Evolutionary conservation across 2,329 filamentous ascomycete species (phyloP).

Genomic region (Emmonsiellopsis sp.): DNA sequence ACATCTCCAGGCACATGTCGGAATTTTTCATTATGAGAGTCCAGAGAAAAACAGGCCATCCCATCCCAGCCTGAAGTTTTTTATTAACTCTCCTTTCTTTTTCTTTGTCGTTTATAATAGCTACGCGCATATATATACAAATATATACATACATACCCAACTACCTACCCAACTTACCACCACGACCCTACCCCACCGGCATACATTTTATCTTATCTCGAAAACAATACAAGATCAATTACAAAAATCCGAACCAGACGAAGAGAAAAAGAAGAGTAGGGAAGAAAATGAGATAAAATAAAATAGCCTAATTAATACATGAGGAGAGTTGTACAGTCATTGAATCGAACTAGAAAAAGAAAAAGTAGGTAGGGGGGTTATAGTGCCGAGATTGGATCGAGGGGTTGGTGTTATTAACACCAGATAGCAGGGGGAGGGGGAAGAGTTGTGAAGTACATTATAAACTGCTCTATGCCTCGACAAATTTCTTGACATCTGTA

Average conservation of each 20-base stretch:
- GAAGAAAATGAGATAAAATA: not conserved
- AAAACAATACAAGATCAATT: not conserved
- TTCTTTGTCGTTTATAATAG: not conserved
- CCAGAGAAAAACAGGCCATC: too few relatives aligned
- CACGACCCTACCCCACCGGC: too few relatives aligned
- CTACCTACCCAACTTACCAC: too few relatives aligned
- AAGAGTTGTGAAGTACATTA: not conserved
- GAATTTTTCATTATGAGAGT: too few relatives aligned
- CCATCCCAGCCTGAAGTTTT: not conserved
- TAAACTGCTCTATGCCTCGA: slow-evolving; percentile 51
- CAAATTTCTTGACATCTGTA: slow-evolving; percentile 70
- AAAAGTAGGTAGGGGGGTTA: not conserved
- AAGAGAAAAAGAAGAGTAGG: not conserved
- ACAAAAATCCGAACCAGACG: not conserved
- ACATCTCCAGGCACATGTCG: too few relatives aligned
- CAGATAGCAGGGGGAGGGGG: not conserved
- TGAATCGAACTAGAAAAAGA: not conserved
- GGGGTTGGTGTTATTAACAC: not conserved
- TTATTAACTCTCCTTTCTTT: not conserved
- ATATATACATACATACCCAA: not conserved
- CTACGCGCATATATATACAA: not conserved
- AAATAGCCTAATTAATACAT: not conserved
- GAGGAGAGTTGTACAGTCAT: too few relatives aligned
- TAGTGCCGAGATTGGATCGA: not conserved
- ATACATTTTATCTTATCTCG: not conserved